Evolutionary conservation across 179 eudicot genomes (phyloP), one percentile per base, ranked within the genome.

Genomic region (Spinacia oleracea): DNA sequence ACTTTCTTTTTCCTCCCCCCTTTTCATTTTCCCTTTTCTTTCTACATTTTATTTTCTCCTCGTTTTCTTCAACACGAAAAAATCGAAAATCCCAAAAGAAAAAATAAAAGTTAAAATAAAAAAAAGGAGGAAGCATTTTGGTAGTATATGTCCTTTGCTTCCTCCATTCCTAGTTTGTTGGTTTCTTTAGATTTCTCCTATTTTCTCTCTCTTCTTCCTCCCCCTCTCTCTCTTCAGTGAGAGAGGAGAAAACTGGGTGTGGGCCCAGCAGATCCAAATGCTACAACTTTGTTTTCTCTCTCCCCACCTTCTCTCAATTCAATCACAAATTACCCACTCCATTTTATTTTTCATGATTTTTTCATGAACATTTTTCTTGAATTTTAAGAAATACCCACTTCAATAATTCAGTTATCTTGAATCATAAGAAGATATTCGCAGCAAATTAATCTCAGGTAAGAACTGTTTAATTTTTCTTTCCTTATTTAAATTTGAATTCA

Each of bases 181-280:
- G 75, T 70, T 76, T 76, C 79, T 70, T 43, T 66, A 74, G 69
- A 68, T 74, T 74, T 69, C 62, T 56, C 1, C 6, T 14, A 18
- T 38, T 74, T 71, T 43, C 38, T 80, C 58, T 75, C 74, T 80
- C 70, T 43, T 20, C 62, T 16, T 74, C 59, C 62, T 56, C 0
- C 5, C 21, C 10, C 29, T 67, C 63, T 43, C 27, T 75, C 46
- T 75, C 73, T 80, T 21, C 14, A 27, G 46, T n/a, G 63, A n/a
- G 31, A 58, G 64, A 74, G 78, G n/a, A n/a, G n/a, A n/a, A 68
- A 35, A 71, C 77, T n/a, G 35, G 73, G 73, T 38, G 40, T 66
- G 72, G 81, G 50, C 76, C 78, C 83, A 76, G 71, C 65, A 81
- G 83, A 81, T 81, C 83, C 80, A 81, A 81, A 69, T 81, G 83